Percentiles rank a stretch among this genome's conserved stretches.
Evolutionary conservation across 2,329 filamentous ascomycete genomes (phyloP).

Genomic region (Beauveria rudraprayagi): DNA sequence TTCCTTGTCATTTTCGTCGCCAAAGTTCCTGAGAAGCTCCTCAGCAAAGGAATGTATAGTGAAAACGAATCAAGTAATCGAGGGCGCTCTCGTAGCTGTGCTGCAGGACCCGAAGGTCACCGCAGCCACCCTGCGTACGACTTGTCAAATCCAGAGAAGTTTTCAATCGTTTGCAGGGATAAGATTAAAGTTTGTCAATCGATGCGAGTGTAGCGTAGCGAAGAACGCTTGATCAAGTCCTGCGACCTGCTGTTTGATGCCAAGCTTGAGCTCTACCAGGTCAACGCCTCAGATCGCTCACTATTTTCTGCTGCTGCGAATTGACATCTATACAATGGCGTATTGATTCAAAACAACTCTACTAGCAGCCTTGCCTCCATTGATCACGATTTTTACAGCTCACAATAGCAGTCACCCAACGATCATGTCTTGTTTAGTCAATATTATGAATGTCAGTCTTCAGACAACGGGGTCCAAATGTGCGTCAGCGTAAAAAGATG

Average conservation of each 20-base stretch:
- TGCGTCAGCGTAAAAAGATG: not conserved
- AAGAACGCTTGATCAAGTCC: not conserved
- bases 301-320: not conserved
- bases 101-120: conserved; percentile 15
- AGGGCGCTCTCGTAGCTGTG: conserved; percentile 25
- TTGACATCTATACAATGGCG: not conserved
- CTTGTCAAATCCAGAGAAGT: not conserved
- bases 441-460: too few species aligned
- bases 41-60: conserved; percentile 28
- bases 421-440: too few species aligned
- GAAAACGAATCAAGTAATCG: conserved; percentile 27
- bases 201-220: too few species aligned
- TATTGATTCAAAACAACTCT: not conserved
- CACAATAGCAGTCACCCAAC: too few species aligned
- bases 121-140: not conserved
- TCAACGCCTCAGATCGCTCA: not conserved
- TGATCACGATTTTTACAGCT: too few species aligned
- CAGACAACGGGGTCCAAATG: too few species aligned
- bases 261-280: not conserved
- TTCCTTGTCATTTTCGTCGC: not conserved
- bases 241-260: not conserved
- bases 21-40: conserved; percentile 24
- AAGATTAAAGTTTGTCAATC: not conserved
- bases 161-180: not conserved
- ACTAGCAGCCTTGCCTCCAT: not conserved